A percentile compares a stretch with the other conserved stretches of the same genome.
These are phyloP conservation scores for Vanderwaltozyma polyspora DNA, from an alignment of 805 yeast species.

Conservation along the genomic window DNA sequence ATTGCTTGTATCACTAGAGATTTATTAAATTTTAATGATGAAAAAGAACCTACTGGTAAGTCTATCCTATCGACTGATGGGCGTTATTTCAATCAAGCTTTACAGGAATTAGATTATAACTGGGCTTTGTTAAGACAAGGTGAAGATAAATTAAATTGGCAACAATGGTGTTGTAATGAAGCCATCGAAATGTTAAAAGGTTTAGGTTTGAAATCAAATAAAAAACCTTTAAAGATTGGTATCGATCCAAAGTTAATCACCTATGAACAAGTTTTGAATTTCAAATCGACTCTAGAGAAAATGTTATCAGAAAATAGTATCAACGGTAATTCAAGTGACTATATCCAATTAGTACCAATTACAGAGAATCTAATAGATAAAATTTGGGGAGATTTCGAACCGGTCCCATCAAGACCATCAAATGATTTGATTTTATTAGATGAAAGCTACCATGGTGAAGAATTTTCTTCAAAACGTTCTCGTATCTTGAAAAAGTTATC, in stretches of 20 bases:
- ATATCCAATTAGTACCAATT: slow-evolving; percentile 39
- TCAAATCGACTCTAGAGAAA: slow-evolving; percentile 21
- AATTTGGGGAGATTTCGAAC: slow-evolving; percentile 63
- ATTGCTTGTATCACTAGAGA: slow-evolving; percentile 62
- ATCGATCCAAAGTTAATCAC: slow-evolving; percentile 73
- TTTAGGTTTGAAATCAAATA: slow-evolving; percentile 21
- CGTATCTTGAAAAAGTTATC: slow-evolving; percentile 32
- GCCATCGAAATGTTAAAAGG: slow-evolving; percentile 36
- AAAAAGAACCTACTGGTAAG: slow-evolving; percentile 38
- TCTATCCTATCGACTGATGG: slow-evolving; percentile 91
- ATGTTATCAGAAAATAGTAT: slow-evolving; percentile 10
- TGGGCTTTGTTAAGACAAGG: slow-evolving; percentile 83
- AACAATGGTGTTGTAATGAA: slow-evolving; percentile 57
- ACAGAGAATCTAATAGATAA: slow-evolving; percentile 59
- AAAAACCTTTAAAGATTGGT: slow-evolving; percentile 43
- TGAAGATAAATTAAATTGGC: slow-evolving; percentile 67
- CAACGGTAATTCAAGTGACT: slow-evolving; percentile 20
- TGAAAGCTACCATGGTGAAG: slow-evolving; percentile 52
- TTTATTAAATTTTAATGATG: slow-evolving; percentile 27
- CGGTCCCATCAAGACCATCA: slow-evolving; percentile 44
- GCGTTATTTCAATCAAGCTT: slow-evolving; percentile 86
- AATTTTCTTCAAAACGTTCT: slow-evolving; percentile 43
- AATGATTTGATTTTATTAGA: slow-evolving; percentile 42
- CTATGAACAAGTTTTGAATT: slow-evolving; percentile 27
- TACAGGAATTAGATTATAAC: slow-evolving; percentile 61